Evolutionary conservation across 1,284 basidiomycete genomes (phyloP).

Genomic region (Heliocybe sulcata): DNA sequence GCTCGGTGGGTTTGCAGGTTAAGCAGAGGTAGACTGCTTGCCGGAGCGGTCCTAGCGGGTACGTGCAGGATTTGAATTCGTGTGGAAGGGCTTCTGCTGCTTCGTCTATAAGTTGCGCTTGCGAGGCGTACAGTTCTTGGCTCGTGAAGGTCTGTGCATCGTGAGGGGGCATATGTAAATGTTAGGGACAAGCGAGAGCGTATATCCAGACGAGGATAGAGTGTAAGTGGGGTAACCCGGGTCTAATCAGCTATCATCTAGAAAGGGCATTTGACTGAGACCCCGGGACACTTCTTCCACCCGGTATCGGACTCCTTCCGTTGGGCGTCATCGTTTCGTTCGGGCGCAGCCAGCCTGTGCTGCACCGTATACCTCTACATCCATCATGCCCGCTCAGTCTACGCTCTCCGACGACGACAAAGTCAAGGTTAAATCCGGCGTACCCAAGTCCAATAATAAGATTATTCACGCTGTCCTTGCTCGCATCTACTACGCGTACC

Average conservation of each 20-base stretch:
- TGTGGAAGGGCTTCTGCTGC: conserved; percentile 69
- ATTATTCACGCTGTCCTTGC: conserved; percentile 75
- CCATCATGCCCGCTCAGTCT: conserved; percentile 61
- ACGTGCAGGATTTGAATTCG: conserved; percentile 68
- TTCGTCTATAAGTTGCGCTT: conserved; percentile 54
- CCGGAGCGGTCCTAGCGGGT: conserved; percentile 46
- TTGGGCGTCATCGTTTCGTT: too few species aligned
- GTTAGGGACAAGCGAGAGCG: too few species aligned
- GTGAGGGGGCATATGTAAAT: neutral
- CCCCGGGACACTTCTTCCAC: too few species aligned
- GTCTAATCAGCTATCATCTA: too few species aligned
- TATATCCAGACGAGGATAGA: too few species aligned
- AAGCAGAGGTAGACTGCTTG: conserved; percentile 75
- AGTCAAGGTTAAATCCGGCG: conserved; percentile 61
- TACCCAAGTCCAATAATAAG: conserved; percentile 55
- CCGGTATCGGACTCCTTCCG: too few species aligned
- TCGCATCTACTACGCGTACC: conserved; percentile 83
- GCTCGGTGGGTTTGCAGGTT: conserved; percentile 38
- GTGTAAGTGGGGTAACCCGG: too few species aligned
- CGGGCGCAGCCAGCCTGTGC: too few species aligned
- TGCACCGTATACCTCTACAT: neutral
- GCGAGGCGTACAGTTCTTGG: conserved; percentile 38
- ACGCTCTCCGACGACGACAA: conserved; percentile 72
- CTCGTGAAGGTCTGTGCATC: conserved; percentile 13
- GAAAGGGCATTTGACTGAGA: too few species aligned